Conservation (phyloP, 2,329 filamentous ascomycete species). For the Colletotrichum liaoningense region DNA sequence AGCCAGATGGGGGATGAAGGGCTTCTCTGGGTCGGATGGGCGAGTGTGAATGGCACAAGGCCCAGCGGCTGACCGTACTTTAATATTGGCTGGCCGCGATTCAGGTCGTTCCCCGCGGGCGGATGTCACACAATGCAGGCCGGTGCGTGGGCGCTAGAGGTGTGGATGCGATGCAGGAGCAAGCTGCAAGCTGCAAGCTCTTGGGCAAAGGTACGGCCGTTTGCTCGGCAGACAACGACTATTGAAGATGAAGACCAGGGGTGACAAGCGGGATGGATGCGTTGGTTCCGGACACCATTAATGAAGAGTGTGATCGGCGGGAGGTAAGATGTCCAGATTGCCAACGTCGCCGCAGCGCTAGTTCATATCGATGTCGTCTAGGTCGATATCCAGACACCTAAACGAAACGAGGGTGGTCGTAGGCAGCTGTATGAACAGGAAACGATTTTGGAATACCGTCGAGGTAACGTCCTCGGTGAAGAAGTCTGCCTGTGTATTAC, state of each 20-base stretch:
- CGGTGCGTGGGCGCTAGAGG: slow-evolving; percentile 42
- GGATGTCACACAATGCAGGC: slow-evolving; percentile 46
- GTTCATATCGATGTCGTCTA: background rate
- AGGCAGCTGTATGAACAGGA: slow-evolving; percentile 5
- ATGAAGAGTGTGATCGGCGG: slow-evolving; percentile 15
- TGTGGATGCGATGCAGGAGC: slow-evolving; percentile 37
- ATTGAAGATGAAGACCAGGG: slow-evolving; percentile 22
- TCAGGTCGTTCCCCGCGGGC: slow-evolving; percentile 52
- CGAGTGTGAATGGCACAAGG: slow-evolving; percentile 41
- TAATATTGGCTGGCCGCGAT: slow-evolving; percentile 64
- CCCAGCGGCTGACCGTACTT: slow-evolving; percentile 58
- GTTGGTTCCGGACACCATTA: slow-evolving; percentile 24
- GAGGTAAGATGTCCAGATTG: slow-evolving; percentile 1
- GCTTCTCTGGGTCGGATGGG: slow-evolving; percentile 32
- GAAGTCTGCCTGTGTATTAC: slow-evolving; percentile 21
- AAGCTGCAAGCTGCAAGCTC: slow-evolving; percentile 30
- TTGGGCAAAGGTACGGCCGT: slow-evolving; percentile 15
- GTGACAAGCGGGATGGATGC: slow-evolving; percentile 39
- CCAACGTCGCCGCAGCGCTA: slow-evolving; percentile 4
- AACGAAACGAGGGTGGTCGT: background rate
- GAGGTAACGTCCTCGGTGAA: background rate
- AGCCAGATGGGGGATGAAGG: slow-evolving; percentile 37
- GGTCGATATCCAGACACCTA: background rate
- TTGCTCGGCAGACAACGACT: slow-evolving; percentile 27
- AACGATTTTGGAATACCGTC: background rate